Percentiles rank a stretch among this genome's conserved stretches.
Conservation (phyloP, 1,284 basidiomycete genomes). For the Puccinia novopanici region DNA sequence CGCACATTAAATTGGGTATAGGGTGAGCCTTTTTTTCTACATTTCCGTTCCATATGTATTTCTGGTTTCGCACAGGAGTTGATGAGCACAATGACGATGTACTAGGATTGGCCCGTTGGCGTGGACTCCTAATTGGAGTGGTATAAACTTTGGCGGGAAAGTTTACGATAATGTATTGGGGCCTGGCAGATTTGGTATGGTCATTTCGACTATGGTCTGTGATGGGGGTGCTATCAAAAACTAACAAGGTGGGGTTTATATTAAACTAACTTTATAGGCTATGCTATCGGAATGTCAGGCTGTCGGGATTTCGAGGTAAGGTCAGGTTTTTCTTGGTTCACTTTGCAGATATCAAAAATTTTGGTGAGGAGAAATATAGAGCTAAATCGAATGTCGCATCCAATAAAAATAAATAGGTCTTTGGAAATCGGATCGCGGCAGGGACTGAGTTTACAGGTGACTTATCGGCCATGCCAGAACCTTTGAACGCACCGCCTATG, state of each 20-base stretch:
- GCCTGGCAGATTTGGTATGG: constrained; percentile 43
- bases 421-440: constrained; percentile 33
- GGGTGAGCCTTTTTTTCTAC: constrained; percentile 22
- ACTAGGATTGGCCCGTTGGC: constrained; percentile 42
- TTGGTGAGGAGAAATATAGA: neutral
- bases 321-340: constrained; percentile 8
- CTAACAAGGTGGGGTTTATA: no score
- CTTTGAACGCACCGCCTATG: constrained; percentile 44
- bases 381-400: neutral
- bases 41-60: neutral
- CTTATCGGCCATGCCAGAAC: constrained; percentile 33
- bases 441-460: constrained; percentile 42
- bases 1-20: constrained; percentile 48
- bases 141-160: constrained; percentile 32
- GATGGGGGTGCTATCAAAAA: neutral
- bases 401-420: constrained; percentile 3
- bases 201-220: neutral
- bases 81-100: neutral
- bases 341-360: no score
- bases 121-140: constrained; percentile 27
- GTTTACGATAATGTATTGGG: constrained; percentile 48
- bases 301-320: constrained; percentile 31
- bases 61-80: neutral
- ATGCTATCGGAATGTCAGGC: constrained; percentile 48
- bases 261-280: neutral